A percentile compares a stretch with the other conserved stretches of the same genome.
Evolutionary conservation across 2,329 filamentous ascomycete species (phyloP).

Genomic region (Diaporthe citriasiana): DNA sequence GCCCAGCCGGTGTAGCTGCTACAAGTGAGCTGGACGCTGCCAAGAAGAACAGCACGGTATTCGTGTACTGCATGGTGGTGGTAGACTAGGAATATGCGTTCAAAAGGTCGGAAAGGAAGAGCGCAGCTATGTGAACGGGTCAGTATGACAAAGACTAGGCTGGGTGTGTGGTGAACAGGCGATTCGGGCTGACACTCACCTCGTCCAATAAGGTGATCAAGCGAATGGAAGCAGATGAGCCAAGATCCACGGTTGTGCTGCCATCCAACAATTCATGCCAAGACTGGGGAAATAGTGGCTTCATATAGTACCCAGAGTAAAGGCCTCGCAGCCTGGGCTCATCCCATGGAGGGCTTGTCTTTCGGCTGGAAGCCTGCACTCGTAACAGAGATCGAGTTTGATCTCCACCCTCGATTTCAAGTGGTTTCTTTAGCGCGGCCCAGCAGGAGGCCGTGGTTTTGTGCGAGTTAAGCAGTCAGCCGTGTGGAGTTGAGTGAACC

Average conservation of each 20-base stretch:
- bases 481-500: not conserved
- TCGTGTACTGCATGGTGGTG: not conserved
- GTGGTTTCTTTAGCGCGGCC: not conserved
- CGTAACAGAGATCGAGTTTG: constrained; percentile 8
- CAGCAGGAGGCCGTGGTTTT: not conserved
- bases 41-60: not conserved
- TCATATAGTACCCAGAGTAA: not conserved
- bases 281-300: not conserved
- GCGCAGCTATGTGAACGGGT: constrained; percentile 7
- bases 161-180: not conserved
- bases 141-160: not conserved
- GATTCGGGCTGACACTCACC: not conserved
- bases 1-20: constrained; percentile 12
- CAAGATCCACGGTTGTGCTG: not conserved
- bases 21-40: constrained; percentile 21
- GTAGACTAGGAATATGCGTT: too few species aligned
- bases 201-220: not conserved
- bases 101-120: not conserved
- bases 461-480: not conserved
- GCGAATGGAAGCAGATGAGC: not conserved
- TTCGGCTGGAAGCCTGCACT: not conserved
- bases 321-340: not conserved
- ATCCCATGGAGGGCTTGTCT: not conserved
- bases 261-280: not conserved
- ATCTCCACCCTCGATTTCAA: constrained; percentile 15